phyloP scores from a whole-genome alignment of 2,329 filamentous ascomycete species.

The Corynespora cassiicola region DNA sequence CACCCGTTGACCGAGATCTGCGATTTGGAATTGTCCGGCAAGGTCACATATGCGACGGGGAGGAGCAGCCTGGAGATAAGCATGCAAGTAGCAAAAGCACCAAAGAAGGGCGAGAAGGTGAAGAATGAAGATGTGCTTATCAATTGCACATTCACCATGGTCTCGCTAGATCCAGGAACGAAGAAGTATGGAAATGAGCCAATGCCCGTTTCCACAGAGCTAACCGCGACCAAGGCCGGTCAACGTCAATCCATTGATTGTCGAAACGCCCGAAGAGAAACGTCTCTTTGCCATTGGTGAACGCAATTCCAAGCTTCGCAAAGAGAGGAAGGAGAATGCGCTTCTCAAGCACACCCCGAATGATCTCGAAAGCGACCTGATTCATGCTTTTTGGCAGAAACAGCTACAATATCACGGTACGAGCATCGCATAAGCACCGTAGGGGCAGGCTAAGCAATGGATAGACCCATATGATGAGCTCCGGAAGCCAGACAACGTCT shows the following conservation, averaged over 20 bases:
- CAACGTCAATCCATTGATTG: slow-evolving; percentile 65
- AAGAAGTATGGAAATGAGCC: slow-evolving; percentile 58
- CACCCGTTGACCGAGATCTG: slow-evolving; percentile 78
- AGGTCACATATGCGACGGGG: slow-evolving; percentile 75
- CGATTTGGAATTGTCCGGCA: slow-evolving; percentile 75
- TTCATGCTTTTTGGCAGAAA: slow-evolving; percentile 76
- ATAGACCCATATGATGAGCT: slow-evolving; percentile 62
- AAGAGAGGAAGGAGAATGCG: slow-evolving; percentile 64
- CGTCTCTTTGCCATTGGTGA: slow-evolving; percentile 68
- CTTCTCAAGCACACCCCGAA: slow-evolving; percentile 73
- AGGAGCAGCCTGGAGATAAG: slow-evolving; percentile 77
- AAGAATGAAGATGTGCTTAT: slow-evolving; percentile 69
- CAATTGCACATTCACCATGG: slow-evolving; percentile 80
- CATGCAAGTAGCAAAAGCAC: slow-evolving; percentile 73
- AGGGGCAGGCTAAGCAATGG: not conserved
- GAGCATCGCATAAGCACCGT: slow-evolving; percentile 11
- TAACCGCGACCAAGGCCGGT: slow-evolving; percentile 55
- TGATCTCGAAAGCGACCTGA: slow-evolving; percentile 73
- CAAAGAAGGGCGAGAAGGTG: slow-evolving; percentile 61
- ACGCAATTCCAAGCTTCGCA: slow-evolving; percentile 71
- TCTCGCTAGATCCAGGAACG: slow-evolving; percentile 72
- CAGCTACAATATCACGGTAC: slow-evolving; percentile 68
- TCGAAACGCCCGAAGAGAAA: slow-evolving; percentile 71
- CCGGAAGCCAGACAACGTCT: slow-evolving; percentile 63
- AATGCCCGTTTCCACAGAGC: not conserved